These are phyloP conservation scores for Starmera dryadoides DNA, from an alignment of 805 yeast genomes.

Conservation along the genomic window DNA sequence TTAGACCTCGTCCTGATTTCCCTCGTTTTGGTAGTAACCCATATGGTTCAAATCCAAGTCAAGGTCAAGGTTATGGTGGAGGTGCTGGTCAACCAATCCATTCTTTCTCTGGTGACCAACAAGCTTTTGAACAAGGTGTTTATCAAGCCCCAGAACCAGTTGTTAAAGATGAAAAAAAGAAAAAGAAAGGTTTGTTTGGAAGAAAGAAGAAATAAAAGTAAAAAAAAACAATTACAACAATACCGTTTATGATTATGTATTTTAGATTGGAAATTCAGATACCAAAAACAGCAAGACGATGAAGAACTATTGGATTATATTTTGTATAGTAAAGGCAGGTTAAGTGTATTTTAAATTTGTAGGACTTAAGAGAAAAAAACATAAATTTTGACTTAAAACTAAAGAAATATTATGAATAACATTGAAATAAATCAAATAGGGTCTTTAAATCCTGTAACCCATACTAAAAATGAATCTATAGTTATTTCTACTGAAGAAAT, in stretches of 20 bases:
- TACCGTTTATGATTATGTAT: not conserved
- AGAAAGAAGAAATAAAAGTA: slow-evolving; percentile 38
- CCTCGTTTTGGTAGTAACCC: slow-evolving; percentile 40
- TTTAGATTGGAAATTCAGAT: not conserved
- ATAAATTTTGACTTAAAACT: too few relatives aligned
- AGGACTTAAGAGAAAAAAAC: too few relatives aligned
- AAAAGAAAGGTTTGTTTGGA: slow-evolving; percentile 79
- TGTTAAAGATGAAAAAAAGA: slow-evolving; percentile 44
- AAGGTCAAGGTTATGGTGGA: slow-evolving; percentile 25
- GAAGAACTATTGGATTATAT: too few relatives aligned
- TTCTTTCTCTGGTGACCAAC: slow-evolving; percentile 16
- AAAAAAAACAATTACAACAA: too few relatives aligned
- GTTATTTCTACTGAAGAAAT: too few relatives aligned
- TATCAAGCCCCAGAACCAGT: slow-evolving; percentile 46
- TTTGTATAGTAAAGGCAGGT: not conserved
- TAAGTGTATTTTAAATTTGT: too few relatives aligned
- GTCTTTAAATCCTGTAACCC: too few relatives aligned
- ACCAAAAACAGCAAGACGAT: not conserved
- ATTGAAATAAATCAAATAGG: too few relatives aligned
- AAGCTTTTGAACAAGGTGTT: slow-evolving; percentile 47
- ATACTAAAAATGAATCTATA: too few relatives aligned
- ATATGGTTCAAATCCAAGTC: slow-evolving; percentile 24
- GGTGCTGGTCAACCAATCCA: slow-evolving; percentile 14
- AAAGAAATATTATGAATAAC: too few relatives aligned
- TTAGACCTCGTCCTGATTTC: slow-evolving; percentile 78